A percentile compares a stretch with the other conserved stretches of the same genome.
These are phyloP conservation scores for Mycena rebaudengoi DNA, from an alignment of 768 basidiomycete genomes.

Conservation along the genomic window DNA sequence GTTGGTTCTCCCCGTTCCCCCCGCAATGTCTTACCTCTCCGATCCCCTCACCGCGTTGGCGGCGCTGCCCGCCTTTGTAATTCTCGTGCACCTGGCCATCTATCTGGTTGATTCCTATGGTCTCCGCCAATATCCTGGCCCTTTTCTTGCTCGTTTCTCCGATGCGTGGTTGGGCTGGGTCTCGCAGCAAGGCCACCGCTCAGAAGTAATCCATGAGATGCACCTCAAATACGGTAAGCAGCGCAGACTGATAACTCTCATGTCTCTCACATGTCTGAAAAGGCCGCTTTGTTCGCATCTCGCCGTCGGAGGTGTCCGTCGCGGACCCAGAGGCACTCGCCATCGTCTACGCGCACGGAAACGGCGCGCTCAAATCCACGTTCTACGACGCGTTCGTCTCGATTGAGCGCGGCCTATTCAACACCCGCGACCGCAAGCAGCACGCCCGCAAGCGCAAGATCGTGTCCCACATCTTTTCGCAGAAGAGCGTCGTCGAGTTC, in stretches of 20 bases:
- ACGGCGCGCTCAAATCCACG: constrained; percentile 81
- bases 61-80: constrained; percentile 34
- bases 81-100: constrained; percentile 50
- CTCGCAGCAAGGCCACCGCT: constrained; percentile 75
- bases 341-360: constrained; percentile 83
- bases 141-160: constrained; percentile 73
- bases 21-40: constrained; percentile 30
- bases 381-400: constrained; percentile 86
- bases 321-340: constrained; percentile 81
- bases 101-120: constrained; percentile 67
- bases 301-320: constrained; percentile 81
- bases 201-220: constrained; percentile 74
- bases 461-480: constrained; percentile 84
- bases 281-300: constrained; percentile 76
- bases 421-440: constrained; percentile 77
- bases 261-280: not conserved
- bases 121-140: constrained; percentile 74
- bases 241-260: not conserved
- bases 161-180: constrained; percentile 78
- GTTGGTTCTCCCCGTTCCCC: not conserved
- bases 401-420: constrained; percentile 78
- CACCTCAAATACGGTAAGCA: constrained; percentile 77
- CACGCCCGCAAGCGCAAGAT: constrained; percentile 94
- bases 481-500: constrained; percentile 87
- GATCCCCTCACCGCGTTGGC: not conserved